Base-by-base conservation (phyloP, 2,329 filamentous ascomycete species). In the Stenocarpella maydis region DNA sequence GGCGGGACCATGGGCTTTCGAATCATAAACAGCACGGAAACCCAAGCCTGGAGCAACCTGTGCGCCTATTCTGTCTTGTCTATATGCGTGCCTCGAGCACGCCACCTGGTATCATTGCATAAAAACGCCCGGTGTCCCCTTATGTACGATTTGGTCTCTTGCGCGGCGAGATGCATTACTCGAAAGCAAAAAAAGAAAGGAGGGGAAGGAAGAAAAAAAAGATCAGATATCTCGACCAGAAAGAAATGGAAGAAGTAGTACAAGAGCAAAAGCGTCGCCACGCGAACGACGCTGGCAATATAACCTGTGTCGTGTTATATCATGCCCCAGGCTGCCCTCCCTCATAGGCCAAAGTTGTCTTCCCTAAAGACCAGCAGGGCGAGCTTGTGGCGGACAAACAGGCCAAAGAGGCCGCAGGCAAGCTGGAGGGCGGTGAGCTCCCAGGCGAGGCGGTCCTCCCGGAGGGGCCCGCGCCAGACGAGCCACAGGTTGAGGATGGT, bases 401-500 rank as follows among this genome's bases (percentile, higher is more conserved):
- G 82, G 24, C 95, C 96, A 50, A 93, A 82, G n/a, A 97, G 79
- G 9, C 96, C 96, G 72, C 92, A 87, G 5, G 86, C 80, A 19
- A 88, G 83, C 84, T 99, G 96, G 80, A 98, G 87, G n/a, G 82
- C 82, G 54, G 96, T 87, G 71, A 99, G 86, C 78, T 96, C 93
- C 77, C 89, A 83, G 31, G 94, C 93, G 66, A 99, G 85, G 54
- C 88, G 86, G 80, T 97, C 92, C 79, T 99, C 96, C 72, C 92
- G 88, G 85, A 97, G 88, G 3, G 96, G 95, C 0, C 96, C 96
- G 78, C 95, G 91, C 93, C 94, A 97, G 64, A 98, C 93, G 72
- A 99, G 84, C 95, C 95, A 99, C 68, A 99, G 86, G 78, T 99
- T 99, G 74, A 99, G 85, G 58, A 99, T 87, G 10, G 96, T 99